These are phyloP conservation scores for Metschnikowia similis DNA, from an alignment of 805 yeast species.

Conservation along the genomic window DNA sequence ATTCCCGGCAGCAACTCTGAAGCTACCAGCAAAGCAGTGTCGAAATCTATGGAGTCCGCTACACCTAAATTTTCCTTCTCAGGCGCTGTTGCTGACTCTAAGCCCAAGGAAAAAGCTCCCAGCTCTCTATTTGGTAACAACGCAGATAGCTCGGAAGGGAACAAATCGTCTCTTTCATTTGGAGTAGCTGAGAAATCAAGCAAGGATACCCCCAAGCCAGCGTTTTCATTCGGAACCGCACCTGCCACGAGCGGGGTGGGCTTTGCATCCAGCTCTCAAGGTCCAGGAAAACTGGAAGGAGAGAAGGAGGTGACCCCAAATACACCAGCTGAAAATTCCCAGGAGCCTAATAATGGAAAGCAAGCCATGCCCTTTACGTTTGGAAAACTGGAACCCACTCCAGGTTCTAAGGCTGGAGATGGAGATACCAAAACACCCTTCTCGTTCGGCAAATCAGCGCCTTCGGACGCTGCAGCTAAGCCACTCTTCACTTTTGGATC, in stretches of 20 bases:
- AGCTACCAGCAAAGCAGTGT: neutral
- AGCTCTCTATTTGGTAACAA: neutral
- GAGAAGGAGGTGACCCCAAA: neutral
- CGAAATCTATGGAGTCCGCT: neutral
- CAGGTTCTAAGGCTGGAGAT: neutral
- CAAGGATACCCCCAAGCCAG: conserved; percentile 4
- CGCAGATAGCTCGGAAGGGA: neutral
- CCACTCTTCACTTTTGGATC: conserved; percentile 16
- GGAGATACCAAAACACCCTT: neutral
- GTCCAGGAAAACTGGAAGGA: neutral
- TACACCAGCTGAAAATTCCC: neutral
- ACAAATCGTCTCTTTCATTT: conserved; percentile 4
- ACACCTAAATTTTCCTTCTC: neutral
- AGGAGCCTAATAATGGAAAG: neutral
- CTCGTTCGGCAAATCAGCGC: conserved; percentile 3
- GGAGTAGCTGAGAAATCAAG: neutral
- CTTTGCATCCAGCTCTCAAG: neutral
- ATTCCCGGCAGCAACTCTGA: neutral
- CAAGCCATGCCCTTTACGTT: conserved; percentile 9
- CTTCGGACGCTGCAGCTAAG: neutral
- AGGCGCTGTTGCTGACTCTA: neutral
- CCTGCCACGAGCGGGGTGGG: conserved; percentile 1
- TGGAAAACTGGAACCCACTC: conserved; percentile 10
- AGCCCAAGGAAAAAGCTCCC: neutral
- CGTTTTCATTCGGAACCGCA: conserved; percentile 14